phyloP scores from a whole-genome alignment of 2,329 filamentous ascomycete genomes.

The Fusarium virguliforme region DNA sequence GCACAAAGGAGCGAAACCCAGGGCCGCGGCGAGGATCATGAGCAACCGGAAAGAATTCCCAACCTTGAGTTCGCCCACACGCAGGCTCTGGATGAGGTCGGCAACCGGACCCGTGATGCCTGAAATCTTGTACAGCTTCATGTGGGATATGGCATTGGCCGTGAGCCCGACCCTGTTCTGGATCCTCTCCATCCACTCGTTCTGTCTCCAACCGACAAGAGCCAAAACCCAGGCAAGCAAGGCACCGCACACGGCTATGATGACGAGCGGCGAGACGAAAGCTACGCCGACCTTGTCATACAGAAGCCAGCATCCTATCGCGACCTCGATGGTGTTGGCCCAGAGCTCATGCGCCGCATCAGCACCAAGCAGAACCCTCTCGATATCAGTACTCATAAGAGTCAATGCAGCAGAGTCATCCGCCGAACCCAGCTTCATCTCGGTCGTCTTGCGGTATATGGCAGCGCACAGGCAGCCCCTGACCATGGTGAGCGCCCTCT shows the following conservation, averaged over 20 bases:
- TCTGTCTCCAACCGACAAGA: conserved; percentile 48
- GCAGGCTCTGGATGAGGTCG: conserved; percentile 51
- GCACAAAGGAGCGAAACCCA: conserved; percentile 56
- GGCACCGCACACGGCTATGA: conserved; percentile 55
- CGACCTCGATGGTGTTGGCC: conserved; percentile 61
- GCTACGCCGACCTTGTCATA: conserved; percentile 64
- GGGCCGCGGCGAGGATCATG: conserved; percentile 40
- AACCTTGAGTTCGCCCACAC: conserved; percentile 51
- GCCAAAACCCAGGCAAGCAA: conserved; percentile 37
- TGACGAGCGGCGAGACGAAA: conserved; percentile 63
- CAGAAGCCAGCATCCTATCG: conserved; percentile 64
- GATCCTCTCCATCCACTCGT: conserved; percentile 57
- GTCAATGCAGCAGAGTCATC: conserved; percentile 62
- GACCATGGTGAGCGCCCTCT: conserved; percentile 54
- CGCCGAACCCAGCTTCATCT: conserved; percentile 52
- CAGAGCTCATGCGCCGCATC: conserved; percentile 60
- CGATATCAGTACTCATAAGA: conserved; percentile 66
- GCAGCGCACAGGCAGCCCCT: conserved; percentile 55
- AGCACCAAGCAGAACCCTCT: conserved; percentile 58
- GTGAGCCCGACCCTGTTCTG: conserved; percentile 56
- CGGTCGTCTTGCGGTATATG: conserved; percentile 56
- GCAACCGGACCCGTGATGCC: conserved; percentile 52
- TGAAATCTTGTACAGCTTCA: conserved; percentile 56
- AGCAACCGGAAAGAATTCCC: conserved; percentile 52
- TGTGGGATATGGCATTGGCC: conserved; percentile 52